A percentile compares a stretch with the other conserved stretches of the same genome.
Conservation (phyloP, 306 rosid genomes). For the Malus domestica region ASM211411v1 NC_041801.1:10913001-10913500, state of each 20-base stretch:
- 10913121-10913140: not conserved
- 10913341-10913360: not conserved
- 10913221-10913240: not conserved
- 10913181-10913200: not conserved
- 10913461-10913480: constrained; percentile 66
- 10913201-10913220: not conserved
- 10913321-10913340: constrained; percentile 5
- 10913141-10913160: not conserved
- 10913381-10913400: not conserved
- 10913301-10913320: not conserved
- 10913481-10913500: constrained; percentile 90
- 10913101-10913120: not conserved
- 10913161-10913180: not conserved
- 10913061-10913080: not conserved
- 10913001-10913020: too few species aligned
- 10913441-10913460: constrained; percentile 27
- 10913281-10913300: not conserved
- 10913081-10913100: not conserved
- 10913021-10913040: too few species aligned
- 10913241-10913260: not conserved
- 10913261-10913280: not conserved
- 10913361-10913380: not conserved
- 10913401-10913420: not conserved
- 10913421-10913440: not conserved
- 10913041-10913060: too few species aligned